Percentiles rank a stretch among this genome's conserved stretches.
Evolutionary conservation across 78 protist genomes (phyloP).

Genomic region (Speleostelium caveatum): DNA sequence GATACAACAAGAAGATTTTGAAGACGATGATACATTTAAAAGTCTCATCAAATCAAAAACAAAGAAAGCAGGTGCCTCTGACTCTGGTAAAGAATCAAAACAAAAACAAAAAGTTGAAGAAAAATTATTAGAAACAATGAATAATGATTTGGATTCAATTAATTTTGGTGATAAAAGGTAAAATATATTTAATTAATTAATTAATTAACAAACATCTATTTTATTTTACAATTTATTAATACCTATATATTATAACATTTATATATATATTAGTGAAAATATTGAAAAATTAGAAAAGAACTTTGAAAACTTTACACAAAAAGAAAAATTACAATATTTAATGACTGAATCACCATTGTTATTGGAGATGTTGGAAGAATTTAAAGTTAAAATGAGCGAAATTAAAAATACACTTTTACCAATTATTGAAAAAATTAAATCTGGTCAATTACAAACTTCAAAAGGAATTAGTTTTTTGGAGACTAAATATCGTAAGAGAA

Average conservation of each 20-base stretch:
- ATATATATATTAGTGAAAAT: constrained; percentile 6
- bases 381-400: constrained; percentile 52
- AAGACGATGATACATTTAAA: constrained; percentile 28
- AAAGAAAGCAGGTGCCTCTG: constrained; percentile 1
- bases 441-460: constrained; percentile 69
- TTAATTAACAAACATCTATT: background rate
- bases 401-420: constrained; percentile 56
- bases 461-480: constrained; percentile 83
- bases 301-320: constrained; percentile 37
- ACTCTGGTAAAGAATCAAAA: background rate
- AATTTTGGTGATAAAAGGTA: constrained; percentile 49
- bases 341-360: constrained; percentile 72
- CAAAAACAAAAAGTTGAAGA: constrained; percentile 59
- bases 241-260: too few relatives aligned
- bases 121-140: constrained; percentile 43
- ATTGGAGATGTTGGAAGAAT: constrained; percentile 69
- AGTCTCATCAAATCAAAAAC: constrained; percentile 2
- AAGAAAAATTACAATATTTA: constrained; percentile 66
- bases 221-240: background rate
- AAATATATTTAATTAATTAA: background rate
- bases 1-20: constrained; percentile 59
- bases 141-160: constrained; percentile 62
- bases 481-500: constrained; percentile 72
- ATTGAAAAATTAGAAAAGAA: constrained; percentile 60
- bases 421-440: constrained; percentile 31